Evolutionary conservation across 2,329 filamentous ascomycete genomes (phyloP).

Genomic region (Orbilia quercus): DNA sequence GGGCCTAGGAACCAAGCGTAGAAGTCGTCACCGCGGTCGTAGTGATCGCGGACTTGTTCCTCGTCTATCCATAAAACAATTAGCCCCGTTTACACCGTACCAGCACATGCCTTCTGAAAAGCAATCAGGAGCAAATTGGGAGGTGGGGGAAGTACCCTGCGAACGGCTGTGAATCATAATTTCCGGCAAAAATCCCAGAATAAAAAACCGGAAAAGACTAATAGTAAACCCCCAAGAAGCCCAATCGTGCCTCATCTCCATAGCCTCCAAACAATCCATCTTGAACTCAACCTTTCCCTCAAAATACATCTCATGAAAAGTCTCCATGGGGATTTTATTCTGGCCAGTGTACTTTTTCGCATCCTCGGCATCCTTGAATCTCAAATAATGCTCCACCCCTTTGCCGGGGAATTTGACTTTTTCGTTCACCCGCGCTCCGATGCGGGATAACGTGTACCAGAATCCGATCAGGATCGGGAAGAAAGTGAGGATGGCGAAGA

Average conservation of each 20-base stretch:
- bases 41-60: constrained; percentile 97
- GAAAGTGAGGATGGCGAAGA: constrained; percentile 82
- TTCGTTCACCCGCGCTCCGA: constrained; percentile 90
- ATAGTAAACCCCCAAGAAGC: constrained; percentile 91
- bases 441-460: constrained; percentile 82
- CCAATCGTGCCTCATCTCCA: constrained; percentile 98
- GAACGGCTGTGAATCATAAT: constrained; percentile 91
- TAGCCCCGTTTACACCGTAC: not conserved
- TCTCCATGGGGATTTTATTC: constrained; percentile 88
- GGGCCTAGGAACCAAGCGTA: constrained; percentile 98
- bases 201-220: constrained; percentile 85
- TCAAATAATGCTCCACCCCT: constrained; percentile 89
- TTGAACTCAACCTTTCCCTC: constrained; percentile 95
- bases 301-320: constrained; percentile 98
- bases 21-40: constrained; percentile 97
- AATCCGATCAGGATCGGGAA: constrained; percentile 82
- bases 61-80: constrained; percentile 72
- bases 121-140: no score
- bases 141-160: no score
- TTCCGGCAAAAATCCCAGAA: constrained; percentile 87
- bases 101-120: no score
- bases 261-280: constrained; percentile 84
- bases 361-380: constrained; percentile 75
- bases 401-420: constrained; percentile 88
- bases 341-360: constrained; percentile 77